Conservation (phyloP, 2,329 filamentous ascomycete genomes). For the Thielaviopsis punctulata region DNA sequence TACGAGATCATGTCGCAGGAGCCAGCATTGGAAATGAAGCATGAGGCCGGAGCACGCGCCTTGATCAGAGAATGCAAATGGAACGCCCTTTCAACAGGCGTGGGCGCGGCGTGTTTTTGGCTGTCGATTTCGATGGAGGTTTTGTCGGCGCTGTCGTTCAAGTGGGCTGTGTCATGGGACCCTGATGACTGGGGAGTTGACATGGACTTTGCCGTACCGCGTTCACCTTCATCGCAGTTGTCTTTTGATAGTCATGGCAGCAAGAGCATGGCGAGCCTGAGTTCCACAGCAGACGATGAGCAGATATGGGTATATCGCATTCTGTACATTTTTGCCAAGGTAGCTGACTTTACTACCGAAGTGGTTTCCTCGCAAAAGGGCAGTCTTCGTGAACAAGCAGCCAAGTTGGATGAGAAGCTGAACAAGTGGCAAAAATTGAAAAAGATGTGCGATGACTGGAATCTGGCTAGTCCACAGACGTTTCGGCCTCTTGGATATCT, state of each 20-base stretch:
- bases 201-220: constrained; percentile 39
- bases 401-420: constrained; percentile 43
- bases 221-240: neutral
- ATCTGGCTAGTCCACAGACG: constrained; percentile 56
- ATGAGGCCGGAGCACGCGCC: constrained; percentile 69
- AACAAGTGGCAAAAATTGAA: constrained; percentile 70
- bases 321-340: constrained; percentile 72
- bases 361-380: constrained; percentile 43
- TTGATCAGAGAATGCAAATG: constrained; percentile 81
- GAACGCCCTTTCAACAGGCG: constrained; percentile 61
- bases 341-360: constrained; percentile 66
- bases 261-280: neutral
- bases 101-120: constrained; percentile 87
- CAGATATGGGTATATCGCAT: constrained; percentile 81
- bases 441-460: constrained; percentile 69
- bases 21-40: constrained; percentile 67
- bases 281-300: constrained; percentile 37
- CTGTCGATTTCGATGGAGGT: constrained; percentile 81
- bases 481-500: constrained; percentile 79
- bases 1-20: constrained; percentile 86
- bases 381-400: constrained; percentile 38
- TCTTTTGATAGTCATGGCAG: neutral
- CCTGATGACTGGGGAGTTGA: constrained; percentile 82
- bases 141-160: constrained; percentile 72
- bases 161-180: constrained; percentile 76